These are phyloP conservation scores for Plasmodium vivax DNA, from an alignment of 169 alveolate genomes.

Conservation along the genomic window DNA sequence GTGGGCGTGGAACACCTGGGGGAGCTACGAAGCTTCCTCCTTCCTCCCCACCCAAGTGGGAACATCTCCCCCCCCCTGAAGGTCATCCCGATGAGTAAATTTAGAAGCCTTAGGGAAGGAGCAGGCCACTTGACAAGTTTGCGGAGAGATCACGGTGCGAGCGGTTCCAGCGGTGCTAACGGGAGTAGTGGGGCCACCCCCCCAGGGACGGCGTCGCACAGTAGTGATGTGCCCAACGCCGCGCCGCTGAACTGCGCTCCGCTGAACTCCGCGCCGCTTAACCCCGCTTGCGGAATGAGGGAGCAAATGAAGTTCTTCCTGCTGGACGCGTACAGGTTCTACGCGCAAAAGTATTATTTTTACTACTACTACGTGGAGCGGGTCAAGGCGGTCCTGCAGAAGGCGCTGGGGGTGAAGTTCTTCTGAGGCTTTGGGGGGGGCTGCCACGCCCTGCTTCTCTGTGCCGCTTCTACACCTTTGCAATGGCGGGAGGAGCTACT, in stretches of 20 bases:
- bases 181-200: neutral
- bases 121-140: neutral
- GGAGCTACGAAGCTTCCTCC: neutral
- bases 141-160: neutral
- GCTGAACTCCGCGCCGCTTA: no score
- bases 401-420: neutral
- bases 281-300: neutral
- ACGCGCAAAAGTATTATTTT: conserved; percentile 14
- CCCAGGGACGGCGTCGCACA: neutral
- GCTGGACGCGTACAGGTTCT: conserved; percentile 5
- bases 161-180: neutral
- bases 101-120: neutral
- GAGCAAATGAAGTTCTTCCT: neutral
- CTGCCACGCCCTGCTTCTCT: neutral
- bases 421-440: neutral
- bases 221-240: neutral
- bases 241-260: neutral
- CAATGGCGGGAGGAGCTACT: neutral
- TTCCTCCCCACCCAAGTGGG: neutral
- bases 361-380: conserved; percentile 16
- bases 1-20: neutral
- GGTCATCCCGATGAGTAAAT: neutral
- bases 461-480: neutral
- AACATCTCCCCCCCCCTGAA: neutral
- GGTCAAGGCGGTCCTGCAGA: neutral